These are phyloP conservation scores for Blastobotrys chiropterorum DNA, from an alignment of 805 yeast genomes.

Conservation along the genomic window DNA sequence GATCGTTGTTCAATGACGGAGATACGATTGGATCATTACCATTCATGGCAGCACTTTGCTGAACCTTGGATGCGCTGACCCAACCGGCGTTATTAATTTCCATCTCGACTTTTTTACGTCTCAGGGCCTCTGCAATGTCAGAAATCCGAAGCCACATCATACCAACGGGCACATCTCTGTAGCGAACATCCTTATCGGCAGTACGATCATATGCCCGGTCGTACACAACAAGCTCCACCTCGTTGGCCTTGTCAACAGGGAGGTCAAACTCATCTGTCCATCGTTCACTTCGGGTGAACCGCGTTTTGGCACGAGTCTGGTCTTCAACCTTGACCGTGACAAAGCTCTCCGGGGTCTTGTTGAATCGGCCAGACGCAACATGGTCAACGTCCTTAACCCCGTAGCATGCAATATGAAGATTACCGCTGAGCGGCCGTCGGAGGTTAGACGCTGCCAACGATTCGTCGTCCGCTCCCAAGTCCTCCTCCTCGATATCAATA, in stretches of 20 bases:
- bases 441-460: slow-evolving; percentile 62
- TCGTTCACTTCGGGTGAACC: slow-evolving; percentile 65
- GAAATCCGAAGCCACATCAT: slow-evolving; percentile 84
- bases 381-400: slow-evolving; percentile 89
- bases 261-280: slow-evolving; percentile 81
- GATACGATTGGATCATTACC: neutral
- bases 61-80: slow-evolving; percentile 59
- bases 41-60: slow-evolving; percentile 17
- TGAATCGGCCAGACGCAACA: slow-evolving; percentile 73
- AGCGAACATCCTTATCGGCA: too few species aligned
- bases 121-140: slow-evolving; percentile 90
- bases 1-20: slow-evolving; percentile 1
- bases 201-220: slow-evolving; percentile 53
- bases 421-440: slow-evolving; percentile 79
- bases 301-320: slow-evolving; percentile 71
- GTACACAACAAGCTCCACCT: slow-evolving; percentile 79
- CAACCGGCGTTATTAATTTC: slow-evolving; percentile 72
- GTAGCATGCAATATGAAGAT: slow-evolving; percentile 62
- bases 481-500: slow-evolving; percentile 52
- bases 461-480: slow-evolving; percentile 38
- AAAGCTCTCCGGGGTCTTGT: slow-evolving; percentile 72
- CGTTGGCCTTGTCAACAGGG: slow-evolving; percentile 85
- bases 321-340: slow-evolving; percentile 84
- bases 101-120: slow-evolving; percentile 78
- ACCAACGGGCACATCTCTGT: slow-evolving; percentile 88